These are phyloP conservation scores for Pseudozyma sp. DNA, from an alignment of 1,284 basidiomycete species.

Conservation along the genomic window DNA sequence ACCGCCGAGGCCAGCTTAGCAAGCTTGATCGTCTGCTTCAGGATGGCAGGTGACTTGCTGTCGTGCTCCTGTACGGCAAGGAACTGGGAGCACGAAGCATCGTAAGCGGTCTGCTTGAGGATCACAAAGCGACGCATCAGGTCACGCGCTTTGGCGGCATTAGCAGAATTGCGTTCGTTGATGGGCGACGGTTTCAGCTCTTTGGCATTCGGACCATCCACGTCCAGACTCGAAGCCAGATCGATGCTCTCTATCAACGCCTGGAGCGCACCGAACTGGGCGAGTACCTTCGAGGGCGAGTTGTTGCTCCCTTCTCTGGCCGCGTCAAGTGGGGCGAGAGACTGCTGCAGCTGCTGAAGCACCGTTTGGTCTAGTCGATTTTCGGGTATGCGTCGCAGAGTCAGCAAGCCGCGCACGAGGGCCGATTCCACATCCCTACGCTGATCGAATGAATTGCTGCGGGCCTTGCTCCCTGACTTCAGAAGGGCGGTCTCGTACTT, in stretches of 20 bases:
- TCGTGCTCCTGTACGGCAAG: conserved; percentile 45
- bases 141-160: conserved; percentile 38
- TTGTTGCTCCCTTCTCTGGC: neutral
- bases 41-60: neutral
- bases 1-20: conserved; percentile 22
- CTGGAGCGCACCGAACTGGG: conserved; percentile 31
- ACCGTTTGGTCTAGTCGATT: conserved; percentile 27
- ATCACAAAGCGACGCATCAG: conserved; percentile 41
- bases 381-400: conserved; percentile 52
- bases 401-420: conserved; percentile 41
- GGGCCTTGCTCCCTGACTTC: conserved; percentile 40
- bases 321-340: conserved; percentile 9
- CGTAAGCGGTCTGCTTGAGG: conserved; percentile 57
- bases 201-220: conserved; percentile 46
- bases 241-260: conserved; percentile 56
- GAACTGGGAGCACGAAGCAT: conserved; percentile 40
- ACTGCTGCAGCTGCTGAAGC: conserved; percentile 16
- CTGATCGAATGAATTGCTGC: conserved; percentile 55
- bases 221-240: conserved; percentile 55
- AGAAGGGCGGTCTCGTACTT: conserved; percentile 53
- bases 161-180: conserved; percentile 35
- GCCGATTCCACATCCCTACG: conserved; percentile 48
- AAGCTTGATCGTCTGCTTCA: conserved; percentile 17
- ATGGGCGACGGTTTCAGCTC: conserved; percentile 27
- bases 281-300: conserved; percentile 15